A percentile compares a stretch with the other conserved stretches of the same genome.
phyloP scores from a whole-genome alignment of 2,329 filamentous ascomycete species.

The Apiospora malaysiana region DNA sequence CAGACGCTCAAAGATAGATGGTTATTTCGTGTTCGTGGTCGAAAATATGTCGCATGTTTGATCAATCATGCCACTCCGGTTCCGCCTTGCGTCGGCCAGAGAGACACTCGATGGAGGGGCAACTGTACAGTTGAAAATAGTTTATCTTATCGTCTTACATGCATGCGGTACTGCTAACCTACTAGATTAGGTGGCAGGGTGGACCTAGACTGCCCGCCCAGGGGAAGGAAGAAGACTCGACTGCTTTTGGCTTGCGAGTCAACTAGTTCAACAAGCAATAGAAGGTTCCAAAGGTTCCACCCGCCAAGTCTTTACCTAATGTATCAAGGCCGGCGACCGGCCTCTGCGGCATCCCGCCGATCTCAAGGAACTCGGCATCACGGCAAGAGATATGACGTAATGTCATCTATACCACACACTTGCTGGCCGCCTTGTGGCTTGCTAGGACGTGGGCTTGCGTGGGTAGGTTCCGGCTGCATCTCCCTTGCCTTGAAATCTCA shows the following conservation, averaged over 20 bases:
- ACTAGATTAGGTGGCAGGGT: neutral
- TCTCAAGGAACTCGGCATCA: neutral
- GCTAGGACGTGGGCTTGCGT: neutral
- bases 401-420: neutral
- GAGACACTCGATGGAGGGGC: conserved; percentile 21
- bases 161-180: too few relatives aligned
- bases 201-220: neutral
- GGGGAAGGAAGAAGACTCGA: neutral
- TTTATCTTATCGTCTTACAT: conserved; percentile 26
- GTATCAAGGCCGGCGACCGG: neutral
- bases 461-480: neutral
- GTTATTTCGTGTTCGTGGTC: neutral
- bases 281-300: neutral
- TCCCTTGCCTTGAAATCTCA: neutral
- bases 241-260: neutral
- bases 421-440: conserved; percentile 8
- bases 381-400: conserved; percentile 3
- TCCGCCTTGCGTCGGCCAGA: conserved; percentile 4
- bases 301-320: conserved; percentile 8
- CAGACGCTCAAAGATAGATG: neutral
- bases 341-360: neutral
- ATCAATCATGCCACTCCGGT: conserved; percentile 6
- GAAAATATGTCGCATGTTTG: conserved; percentile 13
- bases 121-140: conserved; percentile 19
- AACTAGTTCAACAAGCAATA: neutral